Percentiles rank a stretch among this genome's conserved stretches.
Evolutionary conservation across 2,329 filamentous ascomycete species (phyloP).

Genomic region (Fusarium verrucosum): DNA sequence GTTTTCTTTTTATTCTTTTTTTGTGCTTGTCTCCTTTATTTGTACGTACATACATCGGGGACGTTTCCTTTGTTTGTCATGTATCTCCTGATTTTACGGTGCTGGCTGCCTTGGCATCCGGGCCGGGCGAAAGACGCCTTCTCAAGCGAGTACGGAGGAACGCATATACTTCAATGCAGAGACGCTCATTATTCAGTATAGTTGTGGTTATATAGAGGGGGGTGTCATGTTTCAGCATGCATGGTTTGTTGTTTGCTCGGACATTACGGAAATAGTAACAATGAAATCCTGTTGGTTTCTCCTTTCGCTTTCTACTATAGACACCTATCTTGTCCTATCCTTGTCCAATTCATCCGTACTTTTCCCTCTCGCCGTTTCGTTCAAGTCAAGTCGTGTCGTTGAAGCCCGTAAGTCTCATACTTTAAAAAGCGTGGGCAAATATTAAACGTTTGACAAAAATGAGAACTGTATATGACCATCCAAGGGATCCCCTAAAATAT

Average conservation of each 20-base stretch:
- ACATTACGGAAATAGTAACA: constrained; percentile 13
- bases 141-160: constrained; percentile 11
- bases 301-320: neutral
- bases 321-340: neutral
- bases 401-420: constrained; percentile 1
- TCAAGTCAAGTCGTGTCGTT: constrained; percentile 15
- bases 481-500: constrained; percentile 7
- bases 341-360: constrained; percentile 2
- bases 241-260: constrained; percentile 2
- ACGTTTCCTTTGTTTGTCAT: neutral
- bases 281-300: constrained; percentile 28
- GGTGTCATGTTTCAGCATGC: constrained; percentile 21
- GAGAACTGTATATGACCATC: constrained; percentile 1
- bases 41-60: neutral
- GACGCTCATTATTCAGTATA: neutral
- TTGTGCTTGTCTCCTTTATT: neutral
- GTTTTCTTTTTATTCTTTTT: neutral
- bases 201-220: neutral
- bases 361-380: constrained; percentile 32
- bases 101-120: constrained; percentile 1
- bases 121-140: neutral
- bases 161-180: neutral
- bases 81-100: constrained; percentile 18
- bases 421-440: neutral
- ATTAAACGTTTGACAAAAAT: constrained; percentile 3